phyloP scores from a whole-genome alignment of 495 filamentous ascomycete genomes.

The Daldinia caldariorum region DNA sequence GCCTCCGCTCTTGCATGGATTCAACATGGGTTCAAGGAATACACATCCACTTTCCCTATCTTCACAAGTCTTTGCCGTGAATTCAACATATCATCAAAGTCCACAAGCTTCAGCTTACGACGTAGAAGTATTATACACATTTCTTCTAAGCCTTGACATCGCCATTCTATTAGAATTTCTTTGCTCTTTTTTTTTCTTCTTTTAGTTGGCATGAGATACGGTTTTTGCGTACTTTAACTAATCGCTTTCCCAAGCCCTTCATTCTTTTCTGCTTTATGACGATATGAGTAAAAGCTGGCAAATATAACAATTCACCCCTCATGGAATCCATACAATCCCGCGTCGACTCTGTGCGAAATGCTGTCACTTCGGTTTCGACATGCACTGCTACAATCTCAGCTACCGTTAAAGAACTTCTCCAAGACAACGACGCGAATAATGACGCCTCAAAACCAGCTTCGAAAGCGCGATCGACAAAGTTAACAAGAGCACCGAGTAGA shows the following conservation, averaged over 20 bases:
- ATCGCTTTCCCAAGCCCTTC: slow-evolving; percentile 10
- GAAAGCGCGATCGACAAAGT: slow-evolving; percentile 54
- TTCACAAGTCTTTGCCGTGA: neutral
- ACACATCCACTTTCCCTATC: neutral
- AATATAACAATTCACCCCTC: slow-evolving; percentile 34
- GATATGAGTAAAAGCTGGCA: slow-evolving; percentile 41
- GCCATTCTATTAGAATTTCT: slow-evolving; percentile 40
- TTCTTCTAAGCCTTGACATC: slow-evolving; percentile 29
- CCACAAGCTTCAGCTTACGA: neutral
- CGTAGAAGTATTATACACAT: slow-evolving; percentile 18
- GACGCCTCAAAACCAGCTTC: slow-evolving; percentile 43
- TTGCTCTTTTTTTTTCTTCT: slow-evolving; percentile 21
- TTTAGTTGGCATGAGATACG: slow-evolving; percentile 2
- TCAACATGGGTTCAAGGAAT: slow-evolving; percentile 9
- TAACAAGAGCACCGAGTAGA: slow-evolving; percentile 32
- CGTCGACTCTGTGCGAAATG: slow-evolving; percentile 62
- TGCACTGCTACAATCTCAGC: slow-evolving; percentile 61
- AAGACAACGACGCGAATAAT: slow-evolving; percentile 47
- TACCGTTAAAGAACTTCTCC: slow-evolving; percentile 61
- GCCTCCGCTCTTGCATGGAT: slow-evolving; percentile 4
- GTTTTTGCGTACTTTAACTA: slow-evolving; percentile 4
- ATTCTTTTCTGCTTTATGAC: slow-evolving; percentile 30
- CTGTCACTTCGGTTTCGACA: slow-evolving; percentile 61
- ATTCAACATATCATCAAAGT: slow-evolving; percentile 3
- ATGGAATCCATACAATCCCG: slow-evolving; percentile 59